Evolutionary conservation across 139 green algal genomes (phyloP), one percentile per base, ranked within the genome.

Genomic region (Eudorina sp.): DNA sequence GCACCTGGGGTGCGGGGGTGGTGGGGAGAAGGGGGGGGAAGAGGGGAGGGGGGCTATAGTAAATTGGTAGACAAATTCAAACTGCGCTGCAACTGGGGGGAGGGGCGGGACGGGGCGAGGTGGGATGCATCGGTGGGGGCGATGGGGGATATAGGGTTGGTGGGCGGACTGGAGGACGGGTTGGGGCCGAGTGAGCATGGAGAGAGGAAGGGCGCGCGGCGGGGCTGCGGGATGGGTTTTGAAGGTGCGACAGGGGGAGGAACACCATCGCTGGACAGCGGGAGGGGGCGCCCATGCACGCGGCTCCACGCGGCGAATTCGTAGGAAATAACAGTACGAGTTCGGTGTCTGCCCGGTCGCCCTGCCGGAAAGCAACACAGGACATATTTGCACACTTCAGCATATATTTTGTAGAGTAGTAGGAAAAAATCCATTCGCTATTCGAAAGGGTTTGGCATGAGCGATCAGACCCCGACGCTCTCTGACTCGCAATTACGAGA

Each of bases 1-100:
- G 96, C 19, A 98, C 95, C 95, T 98, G 94, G 8, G 40, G 53
- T 19, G 38, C 27, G 8, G 43, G 27, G 74, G 34, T 62, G 16
- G 34, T 19, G 27, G 29, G 48, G 31, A 40, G 7, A 45, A 23
- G 51, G 53, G 31, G 77, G 53, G 36, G 36, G 36, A 18, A 23
- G 19, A 36, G 0, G 78, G 78, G 4, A 38, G 76, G 21, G 76
- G 34, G 51, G 18, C 34, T n/a, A n/a, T n/a, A n/a, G n/a, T n/a
- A n/a, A n/a, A n/a, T n/a, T n/a, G n/a, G n/a, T n/a, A n/a, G n/a
- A n/a, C n/a, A 2, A 51, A 48, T 38, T 23, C 0, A 36, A 55
- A 27, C 3, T 21, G 40, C 16, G 70, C 3, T 25, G 41, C 27
- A 38, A 18, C 8, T 19, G 19, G 68, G 36, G 9, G 68, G 6